A percentile compares a stretch with the other conserved stretches of the same genome.
Conservation (phyloP, 2,329 filamentous ascomycete genomes). For the Aspergillus puulaauensis region DNA sequence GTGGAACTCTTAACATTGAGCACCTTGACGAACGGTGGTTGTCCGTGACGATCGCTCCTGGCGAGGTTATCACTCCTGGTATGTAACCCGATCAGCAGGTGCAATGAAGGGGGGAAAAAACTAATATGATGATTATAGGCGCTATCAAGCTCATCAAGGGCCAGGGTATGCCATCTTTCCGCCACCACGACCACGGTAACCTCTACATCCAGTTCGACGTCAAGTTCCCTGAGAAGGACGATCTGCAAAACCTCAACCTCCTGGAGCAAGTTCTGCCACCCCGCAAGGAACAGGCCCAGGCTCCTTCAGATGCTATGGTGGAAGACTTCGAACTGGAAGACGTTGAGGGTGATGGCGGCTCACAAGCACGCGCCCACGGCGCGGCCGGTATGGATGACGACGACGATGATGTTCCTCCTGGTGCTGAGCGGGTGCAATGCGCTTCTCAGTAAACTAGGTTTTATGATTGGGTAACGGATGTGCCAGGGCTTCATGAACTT, state of each 20-base stretch:
- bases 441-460: conserved; percentile 47
- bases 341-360: conserved; percentile 67
- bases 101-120: neutral
- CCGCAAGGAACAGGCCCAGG: conserved; percentile 62
- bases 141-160: conserved; percentile 91
- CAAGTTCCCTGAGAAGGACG: conserved; percentile 84
- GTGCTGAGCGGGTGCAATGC: conserved; percentile 53
- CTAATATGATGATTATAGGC: conserved; percentile 53
- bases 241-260: conserved; percentile 69
- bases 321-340: conserved; percentile 88
- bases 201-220: conserved; percentile 97
- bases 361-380: conserved; percentile 66
- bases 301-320: conserved; percentile 83
- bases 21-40: conserved; percentile 98
- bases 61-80: conserved; percentile 93
- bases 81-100: conserved; percentile 40
- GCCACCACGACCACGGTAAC: conserved; percentile 94
- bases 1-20: conserved; percentile 88
- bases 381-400: conserved; percentile 70
- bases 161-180: conserved; percentile 94
- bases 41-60: conserved; percentile 86
- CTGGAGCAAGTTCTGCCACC: conserved; percentile 84
- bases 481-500: conserved; percentile 30
- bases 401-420: conserved; percentile 55
- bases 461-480: conserved; percentile 16